A percentile compares a stretch with the other conserved stretches of the same genome.
phyloP scores from a whole-genome alignment of 169 alveolate species.

The Plasmodium knowlesi region DNA sequence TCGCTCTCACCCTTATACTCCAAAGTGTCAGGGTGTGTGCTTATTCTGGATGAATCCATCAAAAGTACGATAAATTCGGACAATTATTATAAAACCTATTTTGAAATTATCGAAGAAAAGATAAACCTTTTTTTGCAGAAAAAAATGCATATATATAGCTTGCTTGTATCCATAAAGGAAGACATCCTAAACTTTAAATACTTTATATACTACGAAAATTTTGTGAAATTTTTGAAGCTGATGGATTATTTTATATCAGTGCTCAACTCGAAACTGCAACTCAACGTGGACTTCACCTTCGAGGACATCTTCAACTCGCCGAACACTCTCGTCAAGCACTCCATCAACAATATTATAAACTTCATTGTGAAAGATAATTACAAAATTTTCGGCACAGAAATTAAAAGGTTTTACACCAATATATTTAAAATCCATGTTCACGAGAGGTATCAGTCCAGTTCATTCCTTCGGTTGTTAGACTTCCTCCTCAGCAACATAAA shows the following conservation, averaged over 20 bases:
- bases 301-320: slow-evolving; percentile 46
- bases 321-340: slow-evolving; percentile 2
- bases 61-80: slow-evolving; percentile 14
- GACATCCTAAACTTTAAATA: slow-evolving; percentile 67
- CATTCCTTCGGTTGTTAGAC: slow-evolving; percentile 15
- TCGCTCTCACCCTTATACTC: neutral
- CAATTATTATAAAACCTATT: slow-evolving; percentile 20
- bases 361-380: slow-evolving; percentile 34
- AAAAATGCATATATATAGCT: slow-evolving; percentile 34
- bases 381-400: slow-evolving; percentile 12
- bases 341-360: slow-evolving; percentile 20
- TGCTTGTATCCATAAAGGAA: slow-evolving; percentile 60
- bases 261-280: slow-evolving; percentile 22
- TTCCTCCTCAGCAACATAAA: slow-evolving; percentile 24
- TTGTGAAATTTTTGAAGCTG: slow-evolving; percentile 28
- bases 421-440: neutral
- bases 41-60: slow-evolving; percentile 18
- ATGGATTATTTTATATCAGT: slow-evolving; percentile 37
- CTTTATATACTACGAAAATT: slow-evolving; percentile 44
- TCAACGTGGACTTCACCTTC: slow-evolving; percentile 37
- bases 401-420: neutral
- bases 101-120: slow-evolving; percentile 54
- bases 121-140: slow-evolving; percentile 15
- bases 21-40: neutral
- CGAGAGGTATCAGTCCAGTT: neutral